Percentiles rank a stretch among this genome's conserved stretches.
Evolutionary conservation across 202 grass and related monocot species (phyloP).

Genomic region (Miscanthus sacchariflorus): DNA sequence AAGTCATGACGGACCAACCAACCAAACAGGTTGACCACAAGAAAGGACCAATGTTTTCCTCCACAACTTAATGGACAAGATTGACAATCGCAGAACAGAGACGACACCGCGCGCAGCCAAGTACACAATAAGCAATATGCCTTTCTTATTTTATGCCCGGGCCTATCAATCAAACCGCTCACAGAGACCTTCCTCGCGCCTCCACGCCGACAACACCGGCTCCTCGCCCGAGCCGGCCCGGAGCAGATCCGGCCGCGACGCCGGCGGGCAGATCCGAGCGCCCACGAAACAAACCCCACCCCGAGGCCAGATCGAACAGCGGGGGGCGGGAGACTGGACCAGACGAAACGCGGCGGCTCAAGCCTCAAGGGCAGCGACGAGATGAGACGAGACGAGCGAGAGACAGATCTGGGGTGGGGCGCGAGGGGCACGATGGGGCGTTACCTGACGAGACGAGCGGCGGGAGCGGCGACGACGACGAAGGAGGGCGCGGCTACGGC

Average conservation of each 20-base stretch:
- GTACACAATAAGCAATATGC: not conserved
- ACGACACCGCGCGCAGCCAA: not conserved
- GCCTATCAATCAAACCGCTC: no score
- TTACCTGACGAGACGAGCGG: slow-evolving; percentile 45
- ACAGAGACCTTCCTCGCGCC: not conserved
- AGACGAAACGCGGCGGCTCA: no score
- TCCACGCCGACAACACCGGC: not conserved
- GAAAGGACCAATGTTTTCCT: not conserved
- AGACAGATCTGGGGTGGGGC: not conserved
- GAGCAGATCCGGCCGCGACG: slow-evolving; percentile 29
- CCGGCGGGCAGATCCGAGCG: not conserved
- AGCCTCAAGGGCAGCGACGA: not conserved
- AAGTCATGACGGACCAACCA: not conserved
- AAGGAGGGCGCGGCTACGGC: no score
- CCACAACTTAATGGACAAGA: not conserved
- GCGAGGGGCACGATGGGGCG: no score
- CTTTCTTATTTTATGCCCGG: no score
- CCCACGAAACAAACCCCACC: not conserved
- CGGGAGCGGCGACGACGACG: not conserved
- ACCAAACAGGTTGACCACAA: not conserved
- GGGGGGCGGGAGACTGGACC: not conserved
- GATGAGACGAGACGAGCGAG: not conserved
- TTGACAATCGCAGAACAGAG: not conserved
- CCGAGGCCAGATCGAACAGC: slow-evolving; percentile 10
- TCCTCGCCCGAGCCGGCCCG: not conserved